These are phyloP conservation scores for Capniomyces stellatus DNA, from an alignment of 371 early-diverging fungal species.

Conservation along the genomic window DNA sequence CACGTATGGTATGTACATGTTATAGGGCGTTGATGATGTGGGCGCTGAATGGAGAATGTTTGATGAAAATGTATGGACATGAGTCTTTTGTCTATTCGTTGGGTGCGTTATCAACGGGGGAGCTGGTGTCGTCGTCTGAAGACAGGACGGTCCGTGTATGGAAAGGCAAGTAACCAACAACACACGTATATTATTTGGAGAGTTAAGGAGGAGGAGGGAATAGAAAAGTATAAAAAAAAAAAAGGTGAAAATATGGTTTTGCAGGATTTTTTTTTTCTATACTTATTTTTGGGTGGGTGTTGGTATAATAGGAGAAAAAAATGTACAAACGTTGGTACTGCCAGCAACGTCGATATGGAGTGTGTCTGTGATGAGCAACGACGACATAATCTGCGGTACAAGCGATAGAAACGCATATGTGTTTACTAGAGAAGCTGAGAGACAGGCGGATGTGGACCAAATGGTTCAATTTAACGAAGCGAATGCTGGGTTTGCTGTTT, in stretches of 20 bases:
- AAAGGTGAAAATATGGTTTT: too few species aligned
- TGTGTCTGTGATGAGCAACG: constrained; percentile 53
- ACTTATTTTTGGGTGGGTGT: too few species aligned
- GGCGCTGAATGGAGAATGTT: constrained; percentile 48
- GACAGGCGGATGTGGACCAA: constrained; percentile 37
- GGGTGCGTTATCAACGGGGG: constrained; percentile 43
- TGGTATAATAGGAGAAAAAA: constrained; percentile 31
- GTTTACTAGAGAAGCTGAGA: constrained; percentile 43
- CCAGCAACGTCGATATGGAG: constrained; percentile 90
- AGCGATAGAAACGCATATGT: constrained; percentile 70
- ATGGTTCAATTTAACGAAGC: constrained; percentile 47
- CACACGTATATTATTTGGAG: too few species aligned
- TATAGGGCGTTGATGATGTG: constrained; percentile 49
- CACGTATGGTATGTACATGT: neutral
- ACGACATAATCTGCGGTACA: constrained; percentile 74
- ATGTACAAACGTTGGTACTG: constrained; percentile 63
- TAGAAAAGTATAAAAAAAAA: too few species aligned
- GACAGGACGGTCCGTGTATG: constrained; percentile 81
- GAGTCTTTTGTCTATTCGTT: constrained; percentile 86
- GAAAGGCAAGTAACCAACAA: constrained; percentile 39
- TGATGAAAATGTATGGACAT: constrained; percentile 71
- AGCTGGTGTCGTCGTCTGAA: constrained; percentile 80
- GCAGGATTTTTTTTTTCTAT: too few species aligned
- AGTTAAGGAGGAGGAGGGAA: too few species aligned
- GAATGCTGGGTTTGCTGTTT: constrained; percentile 32